Conservation (phyloP, 2,329 filamentous ascomycete genomes). For the Microsporum canis region DNA sequence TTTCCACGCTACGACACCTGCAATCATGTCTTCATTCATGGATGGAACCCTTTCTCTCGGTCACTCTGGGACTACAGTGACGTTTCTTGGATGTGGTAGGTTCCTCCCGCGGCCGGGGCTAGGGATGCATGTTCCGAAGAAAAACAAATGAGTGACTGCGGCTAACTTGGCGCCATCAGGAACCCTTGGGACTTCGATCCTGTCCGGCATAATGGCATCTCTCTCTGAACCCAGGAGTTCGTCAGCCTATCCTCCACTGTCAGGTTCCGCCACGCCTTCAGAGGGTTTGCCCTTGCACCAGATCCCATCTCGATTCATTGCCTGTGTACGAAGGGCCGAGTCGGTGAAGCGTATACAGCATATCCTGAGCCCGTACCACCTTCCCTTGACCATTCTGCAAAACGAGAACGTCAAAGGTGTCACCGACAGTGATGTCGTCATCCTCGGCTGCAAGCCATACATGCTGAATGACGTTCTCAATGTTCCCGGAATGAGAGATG, state of each 20-base stretch:
- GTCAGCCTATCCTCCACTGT: conserved; percentile 24
- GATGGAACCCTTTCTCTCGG: background rate
- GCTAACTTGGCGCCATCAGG: conserved; percentile 38
- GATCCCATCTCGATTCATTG: conserved; percentile 65
- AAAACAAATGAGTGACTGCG: background rate
- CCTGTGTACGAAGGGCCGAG: conserved; percentile 61
- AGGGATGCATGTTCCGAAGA: background rate
- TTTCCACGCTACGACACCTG: background rate
- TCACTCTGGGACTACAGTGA: conserved; percentile 17
- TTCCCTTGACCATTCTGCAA: conserved; percentile 53
- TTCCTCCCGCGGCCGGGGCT: background rate
- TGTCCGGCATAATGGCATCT: conserved; percentile 65
- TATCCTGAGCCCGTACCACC: conserved; percentile 52
- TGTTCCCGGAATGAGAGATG: conserved; percentile 57
- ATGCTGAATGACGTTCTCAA: conserved; percentile 58
- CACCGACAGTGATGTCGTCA: conserved; percentile 57
- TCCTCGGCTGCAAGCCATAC: conserved; percentile 72
- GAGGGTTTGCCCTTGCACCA: conserved; percentile 39
- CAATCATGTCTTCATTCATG: background rate
- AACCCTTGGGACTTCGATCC: conserved; percentile 75
- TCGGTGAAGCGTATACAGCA: conserved; percentile 57
- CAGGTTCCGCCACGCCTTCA: conserved; percentile 27
- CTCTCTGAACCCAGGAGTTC: conserved; percentile 44
- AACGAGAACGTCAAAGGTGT: conserved; percentile 61
- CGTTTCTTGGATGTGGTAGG: conserved; percentile 69